These are phyloP conservation scores for Trametes versicolor DNA, from an alignment of 1,284 basidiomycete species.

Conservation along the genomic window DNA sequence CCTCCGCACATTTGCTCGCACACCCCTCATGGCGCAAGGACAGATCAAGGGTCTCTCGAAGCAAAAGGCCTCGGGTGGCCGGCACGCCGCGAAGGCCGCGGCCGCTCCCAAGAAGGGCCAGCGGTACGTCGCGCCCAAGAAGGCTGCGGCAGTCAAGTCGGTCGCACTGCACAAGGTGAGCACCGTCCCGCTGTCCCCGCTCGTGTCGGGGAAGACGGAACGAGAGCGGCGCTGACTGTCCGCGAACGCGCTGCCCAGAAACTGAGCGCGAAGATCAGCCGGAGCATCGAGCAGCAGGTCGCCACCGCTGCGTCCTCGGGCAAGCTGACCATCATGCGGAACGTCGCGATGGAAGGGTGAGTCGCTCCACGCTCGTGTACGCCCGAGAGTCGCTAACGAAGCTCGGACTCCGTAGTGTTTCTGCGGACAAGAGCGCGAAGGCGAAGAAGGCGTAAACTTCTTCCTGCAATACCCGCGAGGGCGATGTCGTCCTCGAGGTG, in stretches of 20 bases:
- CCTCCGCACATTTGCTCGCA: conserved; percentile 2
- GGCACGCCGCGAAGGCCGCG: conserved; percentile 69
- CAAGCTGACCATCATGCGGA: conserved; percentile 91
- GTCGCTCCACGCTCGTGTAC: conserved; percentile 34
- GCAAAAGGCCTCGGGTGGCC: conserved; percentile 56
- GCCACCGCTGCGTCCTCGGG: conserved; percentile 86
- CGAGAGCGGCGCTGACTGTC: background rate
- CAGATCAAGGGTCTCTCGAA: conserved; percentile 73
- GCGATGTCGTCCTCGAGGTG: conserved; percentile 11
- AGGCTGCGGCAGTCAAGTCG: conserved; percentile 70
- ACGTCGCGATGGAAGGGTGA: conserved; percentile 59
- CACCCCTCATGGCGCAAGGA: conserved; percentile 60
- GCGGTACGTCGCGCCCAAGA: conserved; percentile 78
- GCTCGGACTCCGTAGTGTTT: conserved; percentile 17
- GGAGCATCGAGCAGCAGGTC: conserved; percentile 90
- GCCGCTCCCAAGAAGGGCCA: conserved; percentile 78
- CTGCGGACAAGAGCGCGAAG: conserved; percentile 33
- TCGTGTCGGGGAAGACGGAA: background rate
- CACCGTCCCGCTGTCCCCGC: background rate
- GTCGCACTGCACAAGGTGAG: conserved; percentile 74
- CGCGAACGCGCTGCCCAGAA: conserved; percentile 54
- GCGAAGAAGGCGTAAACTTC: conserved; percentile 35
- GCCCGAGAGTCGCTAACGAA: background rate
- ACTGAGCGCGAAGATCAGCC: conserved; percentile 88
- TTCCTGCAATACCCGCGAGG: conserved; percentile 2